These are phyloP conservation scores for Salvia splendens DNA, from an alignment of 257 asterid species.

Conservation along the genomic window DNA sequence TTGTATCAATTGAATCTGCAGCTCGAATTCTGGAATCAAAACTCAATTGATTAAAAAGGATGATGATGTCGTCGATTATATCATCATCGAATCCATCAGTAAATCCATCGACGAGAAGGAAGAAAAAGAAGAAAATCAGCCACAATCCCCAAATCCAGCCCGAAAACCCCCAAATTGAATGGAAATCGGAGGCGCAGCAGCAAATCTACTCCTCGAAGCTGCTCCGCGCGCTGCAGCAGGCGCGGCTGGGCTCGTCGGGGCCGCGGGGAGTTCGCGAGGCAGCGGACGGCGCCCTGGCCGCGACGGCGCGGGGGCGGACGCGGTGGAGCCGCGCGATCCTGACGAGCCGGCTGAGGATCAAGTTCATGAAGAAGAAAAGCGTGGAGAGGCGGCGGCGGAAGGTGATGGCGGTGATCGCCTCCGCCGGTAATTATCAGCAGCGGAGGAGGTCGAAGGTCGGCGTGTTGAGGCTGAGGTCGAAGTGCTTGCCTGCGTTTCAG, in stretches of 20 bases:
- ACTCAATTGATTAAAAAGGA: neutral
- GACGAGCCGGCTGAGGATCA: slow-evolving; percentile 65
- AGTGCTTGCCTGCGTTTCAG: slow-evolving; percentile 74
- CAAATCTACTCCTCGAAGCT: slow-evolving; percentile 83
- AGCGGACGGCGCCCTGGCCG: slow-evolving; percentile 74
- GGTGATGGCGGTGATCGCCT: slow-evolving; percentile 37
- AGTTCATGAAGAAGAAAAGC: slow-evolving; percentile 70
- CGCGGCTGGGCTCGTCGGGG: slow-evolving; percentile 40
- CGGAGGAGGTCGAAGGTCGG: slow-evolving; percentile 66
- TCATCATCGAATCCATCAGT: slow-evolving; percentile 44
- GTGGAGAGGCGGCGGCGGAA: slow-evolving; percentile 49
- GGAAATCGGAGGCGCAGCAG: slow-evolving; percentile 84
- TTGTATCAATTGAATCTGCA: slow-evolving; percentile 44
- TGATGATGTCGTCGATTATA: slow-evolving; percentile 47
- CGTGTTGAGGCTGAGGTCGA: slow-evolving; percentile 62
- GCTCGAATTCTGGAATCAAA: slow-evolving; percentile 31
- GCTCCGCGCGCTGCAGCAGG: slow-evolving; percentile 77
- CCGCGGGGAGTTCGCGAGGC: slow-evolving; percentile 73
- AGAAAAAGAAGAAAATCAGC: slow-evolving; percentile 52
- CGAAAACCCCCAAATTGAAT: slow-evolving; percentile 32
- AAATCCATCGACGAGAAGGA: slow-evolving; percentile 49
- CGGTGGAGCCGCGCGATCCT: slow-evolving; percentile 95
- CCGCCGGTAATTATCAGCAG: slow-evolving; percentile 45
- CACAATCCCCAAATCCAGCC: slow-evolving; percentile 37
- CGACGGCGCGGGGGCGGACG: slow-evolving; percentile 78